phyloP scores from a whole-genome alignment of 345 rosid species.

The Trapa bicornis region DNA sequence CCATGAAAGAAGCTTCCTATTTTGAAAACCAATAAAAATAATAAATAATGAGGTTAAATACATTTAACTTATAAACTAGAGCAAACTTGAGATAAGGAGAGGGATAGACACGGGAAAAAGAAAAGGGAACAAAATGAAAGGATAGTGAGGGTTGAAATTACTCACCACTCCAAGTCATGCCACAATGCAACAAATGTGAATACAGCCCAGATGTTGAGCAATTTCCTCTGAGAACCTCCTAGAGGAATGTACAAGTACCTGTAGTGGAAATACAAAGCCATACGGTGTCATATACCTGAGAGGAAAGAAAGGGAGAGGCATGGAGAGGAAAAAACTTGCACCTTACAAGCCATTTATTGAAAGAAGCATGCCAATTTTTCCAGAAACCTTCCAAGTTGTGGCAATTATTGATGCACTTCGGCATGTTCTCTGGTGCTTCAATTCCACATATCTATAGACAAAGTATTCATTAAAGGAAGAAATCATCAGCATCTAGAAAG shows the following conservation, averaged over 20 bases:
- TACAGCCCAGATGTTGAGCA: conserved; percentile 76
- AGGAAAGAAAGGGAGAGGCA: conserved; percentile 2
- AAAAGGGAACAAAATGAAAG: neutral
- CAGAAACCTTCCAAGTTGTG: conserved; percentile 78
- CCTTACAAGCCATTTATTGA: conserved; percentile 97
- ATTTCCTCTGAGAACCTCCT: conserved; percentile 77
- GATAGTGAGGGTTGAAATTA: conserved; percentile 16
- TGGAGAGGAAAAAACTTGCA: conserved; percentile 16
- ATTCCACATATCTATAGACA: conserved; percentile 52
- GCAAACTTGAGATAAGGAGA: conserved; percentile 6
- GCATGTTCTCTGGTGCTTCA: conserved; percentile 79
- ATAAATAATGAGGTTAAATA: neutral
- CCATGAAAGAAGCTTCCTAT: conserved; percentile 97
- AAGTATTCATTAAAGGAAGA: conserved; percentile 4
- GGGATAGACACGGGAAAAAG: neutral
- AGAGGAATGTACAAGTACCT: conserved; percentile 97
- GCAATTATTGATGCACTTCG: conserved; percentile 86
- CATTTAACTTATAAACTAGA: neutral
- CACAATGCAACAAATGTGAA: conserved; percentile 94
- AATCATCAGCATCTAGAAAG: neutral
- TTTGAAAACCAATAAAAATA: conserved; percentile 15
- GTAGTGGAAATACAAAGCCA: conserved; percentile 1
- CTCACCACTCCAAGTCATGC: conserved; percentile 87
- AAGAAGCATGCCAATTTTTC: conserved; percentile 99
- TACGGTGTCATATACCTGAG: neutral